phyloP scores from a whole-genome alignment of 352 stramenopile genomes.

The Globisporangium rhizosaccharum region DNA sequence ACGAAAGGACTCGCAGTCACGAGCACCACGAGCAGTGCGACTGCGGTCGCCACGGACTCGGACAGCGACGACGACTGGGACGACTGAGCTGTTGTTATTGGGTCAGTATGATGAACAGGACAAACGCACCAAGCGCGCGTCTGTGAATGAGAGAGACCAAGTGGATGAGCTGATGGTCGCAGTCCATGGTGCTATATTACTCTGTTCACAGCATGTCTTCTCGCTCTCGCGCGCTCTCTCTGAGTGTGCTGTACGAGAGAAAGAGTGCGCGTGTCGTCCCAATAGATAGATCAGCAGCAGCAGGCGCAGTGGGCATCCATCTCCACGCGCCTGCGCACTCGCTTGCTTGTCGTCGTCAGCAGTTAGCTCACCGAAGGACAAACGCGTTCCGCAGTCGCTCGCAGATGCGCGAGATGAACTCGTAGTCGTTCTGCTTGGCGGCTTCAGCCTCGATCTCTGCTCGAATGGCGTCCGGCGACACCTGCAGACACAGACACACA shows the following conservation, averaged over 20 bases:
- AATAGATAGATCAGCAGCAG: not conserved
- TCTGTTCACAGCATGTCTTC: no score
- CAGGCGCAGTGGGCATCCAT: not conserved
- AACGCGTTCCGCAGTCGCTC: slow-evolving; percentile 41
- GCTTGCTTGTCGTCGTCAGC: slow-evolving; percentile 4
- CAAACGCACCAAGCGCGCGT: no score
- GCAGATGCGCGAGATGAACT: slow-evolving; percentile 57
- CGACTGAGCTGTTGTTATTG: slow-evolving; percentile 34
- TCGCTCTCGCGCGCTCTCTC: not conserved
- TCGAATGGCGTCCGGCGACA: slow-evolving; percentile 38
- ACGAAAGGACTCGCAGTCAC: slow-evolving; percentile 21
- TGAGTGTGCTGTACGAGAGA: no score
- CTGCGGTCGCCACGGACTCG: slow-evolving; percentile 18
- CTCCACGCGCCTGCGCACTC: not conserved
- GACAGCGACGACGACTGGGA: slow-evolving; percentile 84
- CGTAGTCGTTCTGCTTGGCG: slow-evolving; percentile 26
- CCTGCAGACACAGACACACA: slow-evolving; percentile 22
- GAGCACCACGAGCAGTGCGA: not conserved
- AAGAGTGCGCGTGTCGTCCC: no score
- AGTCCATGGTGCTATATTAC: no score
- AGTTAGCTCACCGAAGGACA: slow-evolving; percentile 20
- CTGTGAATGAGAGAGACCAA: slow-evolving; percentile 10
- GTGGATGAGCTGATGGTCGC: no score
- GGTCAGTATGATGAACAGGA: no score
- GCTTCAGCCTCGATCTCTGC: slow-evolving; percentile 39